Evolutionary conservation across 148 eudicot species (phyloP), one percentile per base, ranked within the genome.

Genomic region (Nepenthes gracilis): DNA sequence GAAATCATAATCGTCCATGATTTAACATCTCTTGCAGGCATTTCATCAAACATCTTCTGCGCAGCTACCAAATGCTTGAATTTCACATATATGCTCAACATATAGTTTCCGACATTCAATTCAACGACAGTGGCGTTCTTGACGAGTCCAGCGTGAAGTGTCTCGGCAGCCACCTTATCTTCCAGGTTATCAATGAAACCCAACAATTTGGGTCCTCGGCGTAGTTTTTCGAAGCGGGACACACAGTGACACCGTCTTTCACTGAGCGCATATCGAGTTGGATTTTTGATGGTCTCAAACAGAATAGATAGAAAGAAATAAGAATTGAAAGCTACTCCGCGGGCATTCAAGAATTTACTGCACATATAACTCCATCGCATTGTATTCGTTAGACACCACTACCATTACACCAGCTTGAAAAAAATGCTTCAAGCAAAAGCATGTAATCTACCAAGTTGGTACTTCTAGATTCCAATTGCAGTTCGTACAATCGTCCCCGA

Each of bases 1-100:
- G 95, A 79, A 45, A 90, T 75, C 60, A 82, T 63, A 63, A 83
- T 72, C 2, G 95, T 90, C 91, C 94, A 90, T 13, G 82, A 63
- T 34, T 80, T 75, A 59, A 90, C 95, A 79, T 90, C 86, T 77
- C 78, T 80, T 0, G 67, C 65, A 63, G 71, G 50, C 74, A 87
- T 75, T 87, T 90, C 91, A 65, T 81, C 95, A 56, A 90, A 85
- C 95, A 87, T 33, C 43, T 74, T 75, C 63, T 59, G 73, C 35
- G 95, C 97, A 70, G 54, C 9, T 3, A 64, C 50, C 36, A 74
- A 73, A 69, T 72, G 59, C 58, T 59, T 63, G 47, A 67, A 73
- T 63, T 76, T 85, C 1, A 66, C 62, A 63, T 90, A 90, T 1
- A 75, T 67, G 54, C 71, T 79, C 59, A 90, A 45, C 47, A 90